Conservation (phyloP, 306 rosid species). For the Styphnolobium japonicum region DNA sequence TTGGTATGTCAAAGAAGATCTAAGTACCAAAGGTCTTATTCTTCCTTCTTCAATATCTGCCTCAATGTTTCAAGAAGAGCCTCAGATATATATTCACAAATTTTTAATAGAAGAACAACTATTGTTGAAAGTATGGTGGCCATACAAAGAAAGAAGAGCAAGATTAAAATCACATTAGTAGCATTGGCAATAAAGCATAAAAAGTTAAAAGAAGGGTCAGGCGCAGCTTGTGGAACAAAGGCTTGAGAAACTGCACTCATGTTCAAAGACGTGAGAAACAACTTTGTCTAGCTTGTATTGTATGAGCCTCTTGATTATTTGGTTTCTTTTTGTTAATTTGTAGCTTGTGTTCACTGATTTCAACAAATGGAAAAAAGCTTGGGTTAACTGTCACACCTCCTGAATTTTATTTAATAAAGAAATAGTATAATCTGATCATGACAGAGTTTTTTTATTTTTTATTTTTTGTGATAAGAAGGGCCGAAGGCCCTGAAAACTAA, state of each 20-base stretch:
- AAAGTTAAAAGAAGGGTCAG: no score
- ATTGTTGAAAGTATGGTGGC: not conserved
- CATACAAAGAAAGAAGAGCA: no score
- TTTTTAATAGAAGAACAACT: not conserved
- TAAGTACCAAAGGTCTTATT: not conserved
- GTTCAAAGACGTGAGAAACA: conserved; percentile 18
- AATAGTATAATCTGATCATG: no score
- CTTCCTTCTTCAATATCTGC: conserved; percentile 16
- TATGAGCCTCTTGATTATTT: not conserved
- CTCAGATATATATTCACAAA: not conserved
- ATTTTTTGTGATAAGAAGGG: no score
- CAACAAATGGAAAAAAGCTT: no score
- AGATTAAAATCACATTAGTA: no score
- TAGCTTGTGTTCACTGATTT: no score
- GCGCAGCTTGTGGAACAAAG: no score
- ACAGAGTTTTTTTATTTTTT: no score
- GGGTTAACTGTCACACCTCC: not conserved
- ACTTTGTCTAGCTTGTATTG: not conserved
- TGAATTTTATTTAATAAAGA: not conserved
- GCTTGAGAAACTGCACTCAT: not conserved
- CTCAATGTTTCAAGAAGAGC: conserved; percentile 16
- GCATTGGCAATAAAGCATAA: no score
- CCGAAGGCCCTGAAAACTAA: no score
- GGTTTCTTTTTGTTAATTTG: not conserved
- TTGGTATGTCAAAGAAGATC: not conserved